phyloP scores from a whole-genome alignment of 129 eudicot genomes.

The Pseudognaphalium luteoalbum region DNA sequence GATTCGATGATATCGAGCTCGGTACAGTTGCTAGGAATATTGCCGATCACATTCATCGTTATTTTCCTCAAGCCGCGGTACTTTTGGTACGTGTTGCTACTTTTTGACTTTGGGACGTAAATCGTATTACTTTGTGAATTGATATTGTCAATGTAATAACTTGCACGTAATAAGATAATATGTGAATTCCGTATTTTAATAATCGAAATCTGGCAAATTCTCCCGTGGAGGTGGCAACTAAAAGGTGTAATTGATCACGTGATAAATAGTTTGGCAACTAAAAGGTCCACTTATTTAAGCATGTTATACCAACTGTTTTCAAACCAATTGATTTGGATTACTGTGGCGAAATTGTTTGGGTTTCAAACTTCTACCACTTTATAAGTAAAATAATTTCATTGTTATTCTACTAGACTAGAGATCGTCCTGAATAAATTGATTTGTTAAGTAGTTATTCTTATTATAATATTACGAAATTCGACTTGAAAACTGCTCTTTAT shows the following conservation, averaged over 20 bases:
- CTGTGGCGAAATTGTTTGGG: no score
- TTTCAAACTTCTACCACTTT: no score
- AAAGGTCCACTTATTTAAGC: background rate
- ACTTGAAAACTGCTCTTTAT: background rate
- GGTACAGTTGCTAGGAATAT: slow-evolving; percentile 74
- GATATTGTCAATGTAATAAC: background rate
- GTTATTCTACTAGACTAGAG: background rate
- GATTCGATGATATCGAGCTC: slow-evolving; percentile 81
- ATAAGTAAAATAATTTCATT: background rate
- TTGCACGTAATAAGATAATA: background rate
- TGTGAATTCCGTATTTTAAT: background rate
- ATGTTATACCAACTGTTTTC: background rate
- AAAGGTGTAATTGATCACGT: background rate
- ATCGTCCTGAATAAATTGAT: background rate
- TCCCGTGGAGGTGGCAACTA: background rate
- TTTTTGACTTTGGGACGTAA: no score
- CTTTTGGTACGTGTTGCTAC: slow-evolving; percentile 53
- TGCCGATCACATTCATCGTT: slow-evolving; percentile 79
- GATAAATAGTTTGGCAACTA: background rate
- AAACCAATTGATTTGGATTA: no score
- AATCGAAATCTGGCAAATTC: background rate
- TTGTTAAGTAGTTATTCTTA: background rate
- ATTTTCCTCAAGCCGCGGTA: slow-evolving; percentile 75
- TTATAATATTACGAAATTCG: background rate
- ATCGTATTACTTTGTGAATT: no score